Conservation (phyloP, 2,329 filamentous ascomycete species). For the Blastomyces emzantsi region DNA sequence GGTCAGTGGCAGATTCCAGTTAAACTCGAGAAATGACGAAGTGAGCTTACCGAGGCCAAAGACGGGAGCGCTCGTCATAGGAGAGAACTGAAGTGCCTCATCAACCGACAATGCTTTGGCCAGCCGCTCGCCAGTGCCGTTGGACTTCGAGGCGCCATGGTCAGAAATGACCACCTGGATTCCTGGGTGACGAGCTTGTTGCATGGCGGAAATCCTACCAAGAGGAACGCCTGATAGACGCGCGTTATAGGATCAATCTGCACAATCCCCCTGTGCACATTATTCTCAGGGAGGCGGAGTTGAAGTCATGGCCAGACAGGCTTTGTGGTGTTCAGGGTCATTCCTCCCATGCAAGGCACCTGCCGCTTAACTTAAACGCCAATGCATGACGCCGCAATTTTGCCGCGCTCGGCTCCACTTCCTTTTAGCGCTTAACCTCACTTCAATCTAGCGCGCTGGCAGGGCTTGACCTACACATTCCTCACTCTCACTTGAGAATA, state of each 20-base stretch:
- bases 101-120: slow-evolving; percentile 36
- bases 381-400: slow-evolving; percentile 8
- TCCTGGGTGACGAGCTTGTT: slow-evolving; percentile 31
- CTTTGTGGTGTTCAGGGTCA: background rate
- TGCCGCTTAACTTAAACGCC: slow-evolving; percentile 5
- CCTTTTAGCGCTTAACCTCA: background rate
- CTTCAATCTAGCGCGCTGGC: background rate
- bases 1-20: background rate
- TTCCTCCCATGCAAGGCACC: slow-evolving; percentile 10
- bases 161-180: slow-evolving; percentile 37
- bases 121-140: slow-evolving; percentile 23
- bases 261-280: slow-evolving; percentile 20
- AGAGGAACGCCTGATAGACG: slow-evolving; percentile 10
- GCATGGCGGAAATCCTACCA: slow-evolving; percentile 28
- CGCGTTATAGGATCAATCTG: background rate
- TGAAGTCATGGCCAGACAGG: background rate
- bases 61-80: slow-evolving; percentile 42
- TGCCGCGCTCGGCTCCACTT: slow-evolving; percentile 1
- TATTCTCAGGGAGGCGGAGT: slow-evolving; percentile 20
- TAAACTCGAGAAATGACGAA: background rate
- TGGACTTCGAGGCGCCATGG: slow-evolving; percentile 19
- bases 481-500: background rate
- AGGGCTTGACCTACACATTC: background rate
- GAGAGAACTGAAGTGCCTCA: slow-evolving; percentile 42
- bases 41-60: slow-evolving; percentile 35